Evolutionary conservation across 352 stramenopile genomes (phyloP), one percentile per base, ranked within the genome.

Genomic region (Phytopythium delawarense): DNA sequence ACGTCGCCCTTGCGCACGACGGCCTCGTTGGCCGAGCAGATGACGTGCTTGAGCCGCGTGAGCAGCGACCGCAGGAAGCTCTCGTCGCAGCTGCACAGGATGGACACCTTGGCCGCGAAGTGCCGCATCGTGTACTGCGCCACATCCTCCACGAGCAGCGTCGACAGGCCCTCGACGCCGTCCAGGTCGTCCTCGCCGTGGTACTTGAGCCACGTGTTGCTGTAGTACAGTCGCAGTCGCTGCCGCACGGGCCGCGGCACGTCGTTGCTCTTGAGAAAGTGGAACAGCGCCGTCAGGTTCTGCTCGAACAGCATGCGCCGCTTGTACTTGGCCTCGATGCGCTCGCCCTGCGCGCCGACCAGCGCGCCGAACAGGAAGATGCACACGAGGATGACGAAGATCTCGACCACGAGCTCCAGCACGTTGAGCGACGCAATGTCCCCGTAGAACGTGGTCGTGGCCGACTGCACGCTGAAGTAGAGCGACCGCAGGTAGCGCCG

Each of bases 291-390:
- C 25, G 71, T 75, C 32, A 91, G 62, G 53, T 87, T 79, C 66
- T 89, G 78, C 65, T 89, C 81, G 51, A 91, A 89, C 50, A 84
- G 58, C 77, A 89, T 88, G 28, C 76, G 73, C 46, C 80, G 72
- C 65, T 86, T 82, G 70, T 88, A 89, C 50, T 78, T 79, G 25
- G 78, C 59, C 61, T 88, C 78, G 46, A 91, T 76, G 53, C 78
- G 72, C 66, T 91, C 76, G 46, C 74, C 68, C 35, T 88, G 78
- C 0, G 78, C 81, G 4, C 79, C 81, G 2, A 87, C 77, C 8
- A 91, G 69, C 55, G 79, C 81, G n/a, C 81, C 81, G 46, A 86
- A 89, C 44, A 88, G 77, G 57, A 91, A 75, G 59, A 91, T 91
- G 57, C 76, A 81, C 12, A 76, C 52, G n/a, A 91, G 62, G 48